These are phyloP conservation scores for Tylopilus plumbeoviolaceoides DNA, from an alignment of 768 basidiomycete genomes.

Conservation along the genomic window DNA sequence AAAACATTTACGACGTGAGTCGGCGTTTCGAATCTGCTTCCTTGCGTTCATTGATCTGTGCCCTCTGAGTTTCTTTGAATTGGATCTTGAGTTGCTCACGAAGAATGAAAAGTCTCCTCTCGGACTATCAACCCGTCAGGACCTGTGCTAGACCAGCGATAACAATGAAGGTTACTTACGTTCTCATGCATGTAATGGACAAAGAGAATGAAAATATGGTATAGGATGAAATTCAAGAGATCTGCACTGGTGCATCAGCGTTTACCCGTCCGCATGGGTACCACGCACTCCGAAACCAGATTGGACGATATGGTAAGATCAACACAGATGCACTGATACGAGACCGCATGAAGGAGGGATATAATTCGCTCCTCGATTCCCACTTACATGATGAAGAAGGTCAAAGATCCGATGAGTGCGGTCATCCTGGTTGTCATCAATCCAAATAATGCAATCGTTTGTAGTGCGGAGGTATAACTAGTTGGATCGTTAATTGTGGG, in stretches of 20 bases:
- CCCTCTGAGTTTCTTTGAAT: conserved; percentile 63
- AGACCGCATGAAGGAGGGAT: too few relatives aligned
- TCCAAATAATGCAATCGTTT: conserved; percentile 69
- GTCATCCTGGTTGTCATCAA: conserved; percentile 62
- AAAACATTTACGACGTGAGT: conserved; percentile 63
- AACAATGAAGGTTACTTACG: conserved; percentile 30
- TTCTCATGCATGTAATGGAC: conserved; percentile 55
- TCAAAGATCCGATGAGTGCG: conserved; percentile 54
- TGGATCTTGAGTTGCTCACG: conserved; percentile 75
- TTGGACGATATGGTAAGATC: conserved; percentile 16
- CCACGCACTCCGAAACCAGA: conserved; percentile 37
- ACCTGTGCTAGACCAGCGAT: not conserved
- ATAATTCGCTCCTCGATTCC: not conserved
- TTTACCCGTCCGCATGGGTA: not conserved
- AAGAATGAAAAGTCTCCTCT: conserved; percentile 63
- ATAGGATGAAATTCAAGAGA: too few relatives aligned
- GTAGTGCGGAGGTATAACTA: conserved; percentile 34
- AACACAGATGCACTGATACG: too few relatives aligned
- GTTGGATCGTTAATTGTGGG: conserved; percentile 4
- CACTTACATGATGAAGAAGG: conserved; percentile 54
- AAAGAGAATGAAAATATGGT: too few relatives aligned
- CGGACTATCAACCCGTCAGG: conserved; percentile 29
- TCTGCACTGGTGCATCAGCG: conserved; percentile 42
- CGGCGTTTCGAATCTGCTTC: conserved; percentile 79
- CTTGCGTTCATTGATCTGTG: conserved; percentile 67